Evolutionary conservation across 1,139 yeast genomes (phyloP).

Genomic region (Taphrina wiesneri): DNA sequence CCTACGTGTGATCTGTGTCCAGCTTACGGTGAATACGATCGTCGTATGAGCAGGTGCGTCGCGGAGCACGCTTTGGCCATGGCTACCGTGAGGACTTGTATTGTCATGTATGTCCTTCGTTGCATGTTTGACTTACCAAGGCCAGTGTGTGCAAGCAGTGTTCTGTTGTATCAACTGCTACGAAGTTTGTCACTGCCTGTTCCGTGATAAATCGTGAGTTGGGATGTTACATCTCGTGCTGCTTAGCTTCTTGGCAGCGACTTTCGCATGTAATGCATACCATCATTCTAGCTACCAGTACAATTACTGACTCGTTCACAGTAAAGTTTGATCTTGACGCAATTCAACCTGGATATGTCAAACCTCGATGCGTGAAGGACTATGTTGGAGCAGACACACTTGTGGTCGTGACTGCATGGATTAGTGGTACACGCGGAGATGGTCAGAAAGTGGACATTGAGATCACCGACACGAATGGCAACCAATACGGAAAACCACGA

Average conservation of each 20-base stretch:
- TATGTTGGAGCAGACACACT: conserved; percentile 79
- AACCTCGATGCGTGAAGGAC: conserved; percentile 81
- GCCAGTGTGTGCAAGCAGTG: not conserved
- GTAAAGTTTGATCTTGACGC: conserved; percentile 35
- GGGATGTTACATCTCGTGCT: not conserved
- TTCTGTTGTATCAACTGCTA: no score
- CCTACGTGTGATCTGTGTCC: not conserved
- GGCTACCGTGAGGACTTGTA: not conserved
- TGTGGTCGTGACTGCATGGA: conserved; percentile 76
- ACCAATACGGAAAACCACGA: conserved; percentile 48
- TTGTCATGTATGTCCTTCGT: not conserved
- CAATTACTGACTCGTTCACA: not conserved
- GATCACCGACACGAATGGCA: conserved; percentile 59
- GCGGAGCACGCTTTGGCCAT: not conserved
- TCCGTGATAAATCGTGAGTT: not conserved
- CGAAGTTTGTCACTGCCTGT: no score
- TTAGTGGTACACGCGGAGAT: conserved; percentile 75
- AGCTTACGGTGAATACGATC: not conserved
- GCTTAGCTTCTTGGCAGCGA: not conserved
- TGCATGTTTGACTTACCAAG: not conserved
- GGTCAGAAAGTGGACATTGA: conserved; percentile 49
- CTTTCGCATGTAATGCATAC: not conserved
- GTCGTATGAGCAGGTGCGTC: not conserved
- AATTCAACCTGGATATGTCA: conserved; percentile 35
- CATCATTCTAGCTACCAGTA: not conserved